phyloP scores from a whole-genome alignment of 2,329 filamentous ascomycete genomes.

The Cercospora citrullina region DNA sequence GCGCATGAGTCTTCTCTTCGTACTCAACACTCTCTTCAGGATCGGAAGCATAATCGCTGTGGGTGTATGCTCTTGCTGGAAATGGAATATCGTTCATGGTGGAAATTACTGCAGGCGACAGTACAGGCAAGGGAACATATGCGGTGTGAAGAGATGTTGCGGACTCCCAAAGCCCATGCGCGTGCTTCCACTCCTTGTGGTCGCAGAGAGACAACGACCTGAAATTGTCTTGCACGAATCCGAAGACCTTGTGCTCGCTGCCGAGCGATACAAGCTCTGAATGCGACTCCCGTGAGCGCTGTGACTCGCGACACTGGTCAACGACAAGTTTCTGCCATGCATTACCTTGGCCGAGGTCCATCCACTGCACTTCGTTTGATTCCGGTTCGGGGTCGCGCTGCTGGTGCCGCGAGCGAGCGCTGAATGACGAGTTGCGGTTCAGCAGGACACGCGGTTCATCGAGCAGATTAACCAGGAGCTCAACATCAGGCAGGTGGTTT shows the following conservation, averaged over 20 bases:
- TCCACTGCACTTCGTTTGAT: not conserved
- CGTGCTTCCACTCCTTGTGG: slow-evolving; percentile 46
- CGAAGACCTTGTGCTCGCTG: not conserved
- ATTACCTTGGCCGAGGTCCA: not conserved
- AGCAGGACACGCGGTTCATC: slow-evolving; percentile 52
- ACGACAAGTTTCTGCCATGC: not conserved
- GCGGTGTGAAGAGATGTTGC: slow-evolving; percentile 49
- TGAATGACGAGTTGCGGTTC: not conserved
- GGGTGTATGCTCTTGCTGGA: slow-evolving; percentile 52
- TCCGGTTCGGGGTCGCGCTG: not conserved
- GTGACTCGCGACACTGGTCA: not conserved
- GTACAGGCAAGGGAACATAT: slow-evolving; percentile 47
- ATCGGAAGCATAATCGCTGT: slow-evolving; percentile 48
- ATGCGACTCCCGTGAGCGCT: not conserved
- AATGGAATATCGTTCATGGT: slow-evolving; percentile 53
- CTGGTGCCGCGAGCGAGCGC: not conserved
- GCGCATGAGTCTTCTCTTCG: slow-evolving; percentile 51
- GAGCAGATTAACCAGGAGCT: slow-evolving; percentile 51
- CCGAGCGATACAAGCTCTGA: not conserved
- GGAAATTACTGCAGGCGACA: slow-evolving; percentile 49
- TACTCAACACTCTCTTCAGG: slow-evolving; percentile 47
- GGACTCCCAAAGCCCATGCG: slow-evolving; percentile 50
- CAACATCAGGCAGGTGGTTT: slow-evolving; percentile 41
- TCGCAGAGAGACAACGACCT: slow-evolving; percentile 44
- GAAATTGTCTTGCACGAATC: slow-evolving; percentile 5